These are phyloP conservation scores for Phyllosticta capitalensis DNA, from an alignment of 2,329 filamentous ascomycete genomes.

Conservation along the genomic window DNA sequence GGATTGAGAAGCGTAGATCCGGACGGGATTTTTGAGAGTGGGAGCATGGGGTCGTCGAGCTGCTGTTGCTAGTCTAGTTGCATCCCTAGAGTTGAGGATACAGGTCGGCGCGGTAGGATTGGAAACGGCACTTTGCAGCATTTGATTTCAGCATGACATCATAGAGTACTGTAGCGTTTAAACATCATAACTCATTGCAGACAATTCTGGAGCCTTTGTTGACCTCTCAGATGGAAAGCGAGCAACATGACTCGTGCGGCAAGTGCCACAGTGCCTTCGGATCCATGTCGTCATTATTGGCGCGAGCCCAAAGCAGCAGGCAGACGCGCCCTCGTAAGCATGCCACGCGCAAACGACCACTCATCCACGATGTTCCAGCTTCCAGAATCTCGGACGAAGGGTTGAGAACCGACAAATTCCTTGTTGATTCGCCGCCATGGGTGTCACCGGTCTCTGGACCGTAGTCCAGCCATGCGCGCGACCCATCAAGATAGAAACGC, in stretches of 20 bases:
- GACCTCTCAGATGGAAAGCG: too few relatives aligned
- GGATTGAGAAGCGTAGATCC: too few relatives aligned
- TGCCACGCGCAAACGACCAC: not conserved
- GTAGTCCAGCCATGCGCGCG: constrained; percentile 91
- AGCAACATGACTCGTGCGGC: not conserved
- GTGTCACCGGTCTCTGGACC: constrained; percentile 96
- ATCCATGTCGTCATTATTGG: not conserved
- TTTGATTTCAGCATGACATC: too few relatives aligned
- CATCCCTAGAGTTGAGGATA: too few relatives aligned
- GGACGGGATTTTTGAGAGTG: too few relatives aligned
- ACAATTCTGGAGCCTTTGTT: too few relatives aligned
- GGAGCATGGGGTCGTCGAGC: too few relatives aligned
- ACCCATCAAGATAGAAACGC: constrained; percentile 89
- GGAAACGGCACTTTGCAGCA: too few relatives aligned
- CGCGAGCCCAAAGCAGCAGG: not conserved
- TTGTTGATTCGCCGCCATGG: constrained; percentile 50
- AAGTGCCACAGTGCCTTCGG: not conserved
- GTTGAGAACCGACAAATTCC: not conserved
- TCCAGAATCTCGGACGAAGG: not conserved
- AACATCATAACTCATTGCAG: too few relatives aligned
- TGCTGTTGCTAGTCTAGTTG: too few relatives aligned
- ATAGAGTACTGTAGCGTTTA: too few relatives aligned
- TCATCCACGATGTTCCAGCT: not conserved
- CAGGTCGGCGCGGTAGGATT: too few relatives aligned
- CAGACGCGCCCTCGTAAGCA: not conserved